Conservation (phyloP, 176 grass and related monocot genomes). For the Oryza glumipatula region DNA sequence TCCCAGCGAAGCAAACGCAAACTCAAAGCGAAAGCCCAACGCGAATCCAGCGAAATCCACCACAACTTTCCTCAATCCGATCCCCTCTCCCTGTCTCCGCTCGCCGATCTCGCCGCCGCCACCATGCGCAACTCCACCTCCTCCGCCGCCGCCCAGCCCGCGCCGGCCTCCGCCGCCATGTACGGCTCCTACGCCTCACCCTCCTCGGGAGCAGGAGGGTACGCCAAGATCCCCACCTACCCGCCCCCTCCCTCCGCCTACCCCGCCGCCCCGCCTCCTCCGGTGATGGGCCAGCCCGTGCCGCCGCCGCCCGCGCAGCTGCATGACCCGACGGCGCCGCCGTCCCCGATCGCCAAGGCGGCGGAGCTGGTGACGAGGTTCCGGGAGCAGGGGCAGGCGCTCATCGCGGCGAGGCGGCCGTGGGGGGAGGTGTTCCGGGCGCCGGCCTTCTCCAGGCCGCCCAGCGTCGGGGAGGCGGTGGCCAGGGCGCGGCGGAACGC, state of each 20-base stretch:
- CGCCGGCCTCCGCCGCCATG: constrained; percentile 36
- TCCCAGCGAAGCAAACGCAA: neutral
- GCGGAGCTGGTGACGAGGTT: constrained; percentile 66
- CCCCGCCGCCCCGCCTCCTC: constrained; percentile 12
- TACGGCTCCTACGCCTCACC: constrained; percentile 48
- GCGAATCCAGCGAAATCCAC: neutral
- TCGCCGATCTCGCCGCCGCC: constrained; percentile 26
- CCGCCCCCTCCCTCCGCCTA: constrained; percentile 48
- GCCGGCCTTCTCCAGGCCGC: constrained; percentile 66
- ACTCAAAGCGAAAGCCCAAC: constrained; percentile 1
- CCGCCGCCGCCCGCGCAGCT: neutral
- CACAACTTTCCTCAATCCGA: constrained; percentile 18
- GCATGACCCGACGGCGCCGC: constrained; percentile 42
- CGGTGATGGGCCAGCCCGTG: neutral
- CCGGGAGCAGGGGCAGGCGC: constrained; percentile 72
- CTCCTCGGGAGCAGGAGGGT: constrained; percentile 27
- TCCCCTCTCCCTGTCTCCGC: neutral
- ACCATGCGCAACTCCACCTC: constrained; percentile 34
- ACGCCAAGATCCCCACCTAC: constrained; percentile 56
- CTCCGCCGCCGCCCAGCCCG: constrained; percentile 10
- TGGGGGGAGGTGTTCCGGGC: constrained; percentile 76
- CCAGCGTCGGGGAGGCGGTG: constrained; percentile 54
- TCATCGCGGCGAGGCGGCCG: constrained; percentile 72
- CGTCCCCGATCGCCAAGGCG: constrained; percentile 48
- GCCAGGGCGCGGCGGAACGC: constrained; percentile 69